A percentile compares a stretch with the other conserved stretches of the same genome.
Evolutionary conservation across 164 flowering plant genomes (phyloP).

Genomic region (Dillenia suffruticosa): DNA sequence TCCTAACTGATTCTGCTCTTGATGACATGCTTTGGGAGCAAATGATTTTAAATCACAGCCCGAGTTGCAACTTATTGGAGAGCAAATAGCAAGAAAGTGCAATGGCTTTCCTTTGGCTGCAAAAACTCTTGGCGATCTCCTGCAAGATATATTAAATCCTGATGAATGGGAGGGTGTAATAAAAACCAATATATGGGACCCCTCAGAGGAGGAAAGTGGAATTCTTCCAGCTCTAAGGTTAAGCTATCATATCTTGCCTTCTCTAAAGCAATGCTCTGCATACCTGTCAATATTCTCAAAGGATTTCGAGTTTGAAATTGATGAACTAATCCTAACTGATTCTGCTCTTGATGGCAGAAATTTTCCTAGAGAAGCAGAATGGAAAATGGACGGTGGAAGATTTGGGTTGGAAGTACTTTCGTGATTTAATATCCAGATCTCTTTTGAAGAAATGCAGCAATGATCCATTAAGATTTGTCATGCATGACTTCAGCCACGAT

Average conservation of each 20-base stretch:
- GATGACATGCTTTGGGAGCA: background rate
- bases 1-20: background rate
- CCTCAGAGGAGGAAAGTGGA: background rate
- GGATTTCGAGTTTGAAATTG: slow-evolving; percentile 1
- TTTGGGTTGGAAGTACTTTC: no score
- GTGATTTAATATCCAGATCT: no score
- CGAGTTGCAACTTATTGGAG: slow-evolving; percentile 7
- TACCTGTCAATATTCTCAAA: slow-evolving; percentile 1
- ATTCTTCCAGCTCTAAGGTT: slow-evolving; percentile 8
- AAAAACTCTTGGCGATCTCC: slow-evolving; percentile 10
- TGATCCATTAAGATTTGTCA: no score
- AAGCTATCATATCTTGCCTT: slow-evolving; percentile 2
- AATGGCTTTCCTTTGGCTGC: slow-evolving; percentile 10
- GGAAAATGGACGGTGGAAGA: no score
- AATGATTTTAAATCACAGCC: background rate
- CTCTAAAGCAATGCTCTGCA: no score
- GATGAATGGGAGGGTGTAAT: slow-evolving; percentile 8
- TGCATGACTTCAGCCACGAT: no score
- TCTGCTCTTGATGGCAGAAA: background rate
- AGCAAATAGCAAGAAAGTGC: slow-evolving; percentile 16
- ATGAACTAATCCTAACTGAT: background rate
- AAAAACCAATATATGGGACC: slow-evolving; percentile 5
- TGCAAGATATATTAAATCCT: slow-evolving; percentile 1
- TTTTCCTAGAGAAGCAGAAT: no score
- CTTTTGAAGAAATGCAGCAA: no score